These are phyloP conservation scores for Aspergillus udagawae DNA, from an alignment of 2,329 filamentous ascomycete genomes.

Conservation along the genomic window DNA sequence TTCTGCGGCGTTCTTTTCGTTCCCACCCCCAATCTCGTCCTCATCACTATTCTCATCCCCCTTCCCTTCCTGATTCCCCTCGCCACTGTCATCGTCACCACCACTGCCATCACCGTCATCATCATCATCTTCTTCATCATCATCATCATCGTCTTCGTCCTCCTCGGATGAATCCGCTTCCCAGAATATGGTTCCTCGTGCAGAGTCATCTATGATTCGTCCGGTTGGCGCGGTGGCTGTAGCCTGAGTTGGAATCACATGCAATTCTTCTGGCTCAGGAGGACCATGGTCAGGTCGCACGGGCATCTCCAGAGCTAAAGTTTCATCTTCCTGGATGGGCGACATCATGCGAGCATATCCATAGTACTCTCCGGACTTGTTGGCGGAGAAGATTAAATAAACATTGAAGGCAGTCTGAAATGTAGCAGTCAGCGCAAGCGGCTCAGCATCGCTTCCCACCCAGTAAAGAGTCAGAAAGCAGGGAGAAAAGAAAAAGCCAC, in stretches of 20 bases:
- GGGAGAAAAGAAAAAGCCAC: constrained; percentile 13
- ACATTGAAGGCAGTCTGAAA: constrained; percentile 72
- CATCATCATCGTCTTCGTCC: constrained; percentile 27
- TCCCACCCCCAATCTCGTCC: constrained; percentile 32
- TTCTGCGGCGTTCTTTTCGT: constrained; percentile 47
- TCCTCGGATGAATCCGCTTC: constrained; percentile 66
- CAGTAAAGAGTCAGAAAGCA: not conserved
- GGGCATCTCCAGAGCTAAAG: constrained; percentile 65
- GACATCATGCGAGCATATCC: constrained; percentile 91
- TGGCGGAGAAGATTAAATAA: constrained; percentile 90
- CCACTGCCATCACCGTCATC: no score
- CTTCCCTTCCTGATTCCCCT: constrained; percentile 6
- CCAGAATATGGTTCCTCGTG: constrained; percentile 96
- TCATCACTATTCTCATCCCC: constrained; percentile 32
- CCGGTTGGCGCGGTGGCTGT: constrained; percentile 76
- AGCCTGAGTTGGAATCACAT: constrained; percentile 73
- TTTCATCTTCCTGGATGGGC: constrained; percentile 72
- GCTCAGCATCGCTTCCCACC: not conserved
- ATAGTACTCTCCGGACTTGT: constrained; percentile 96
- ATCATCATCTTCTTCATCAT: constrained; percentile 24
- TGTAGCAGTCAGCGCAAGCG: not conserved
- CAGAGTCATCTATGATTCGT: constrained; percentile 86
- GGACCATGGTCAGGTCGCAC: constrained; percentile 56
- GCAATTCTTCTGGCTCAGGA: constrained; percentile 64
- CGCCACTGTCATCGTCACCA: constrained; percentile 21